phyloP scores from a whole-genome alignment of 805 yeast genomes.

The Pichia manshurica region DNA sequence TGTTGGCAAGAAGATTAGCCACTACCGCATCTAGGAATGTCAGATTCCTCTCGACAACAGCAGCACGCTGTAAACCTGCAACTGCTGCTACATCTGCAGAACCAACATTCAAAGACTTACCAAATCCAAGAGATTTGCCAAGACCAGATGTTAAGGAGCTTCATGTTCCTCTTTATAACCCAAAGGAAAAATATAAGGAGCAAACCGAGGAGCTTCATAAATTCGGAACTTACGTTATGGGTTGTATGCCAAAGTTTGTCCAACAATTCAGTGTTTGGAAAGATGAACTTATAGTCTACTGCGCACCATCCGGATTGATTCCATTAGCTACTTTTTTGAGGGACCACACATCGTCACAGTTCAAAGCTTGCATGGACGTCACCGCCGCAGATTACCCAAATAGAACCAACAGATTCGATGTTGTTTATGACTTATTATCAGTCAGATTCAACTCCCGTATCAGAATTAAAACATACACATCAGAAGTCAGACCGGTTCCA shows the following conservation, averaged over 20 bases:
- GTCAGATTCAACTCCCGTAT: conserved; percentile 82
- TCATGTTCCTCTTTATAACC: conserved; percentile 55
- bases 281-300: conserved; percentile 72
- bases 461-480: conserved; percentile 83
- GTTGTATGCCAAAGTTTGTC: conserved; percentile 72
- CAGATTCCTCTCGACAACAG: conserved; percentile 7
- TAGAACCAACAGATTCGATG: conserved; percentile 79
- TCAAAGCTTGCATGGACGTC: conserved; percentile 70
- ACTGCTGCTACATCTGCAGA: conserved; percentile 8
- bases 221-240: conserved; percentile 74
- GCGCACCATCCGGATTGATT: conserved; percentile 68
- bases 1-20: conserved; percentile 11
- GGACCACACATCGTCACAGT: conserved; percentile 77
- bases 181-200: conserved; percentile 67
- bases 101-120: conserved; percentile 25
- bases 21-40: conserved; percentile 4
- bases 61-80: conserved; percentile 10
- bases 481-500: conserved; percentile 78
- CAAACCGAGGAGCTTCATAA: conserved; percentile 68
- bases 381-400: conserved; percentile 87
- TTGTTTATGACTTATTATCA: conserved; percentile 75
- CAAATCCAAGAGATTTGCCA: conserved; percentile 31
- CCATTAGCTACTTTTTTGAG: conserved; percentile 68
- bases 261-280: conserved; percentile 89
- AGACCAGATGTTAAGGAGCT: conserved; percentile 31